Percentiles rank a stretch among this genome's conserved stretches.
Conservation (phyloP, 768 basidiomycete species). For the Gyrodon lividus region DNA sequence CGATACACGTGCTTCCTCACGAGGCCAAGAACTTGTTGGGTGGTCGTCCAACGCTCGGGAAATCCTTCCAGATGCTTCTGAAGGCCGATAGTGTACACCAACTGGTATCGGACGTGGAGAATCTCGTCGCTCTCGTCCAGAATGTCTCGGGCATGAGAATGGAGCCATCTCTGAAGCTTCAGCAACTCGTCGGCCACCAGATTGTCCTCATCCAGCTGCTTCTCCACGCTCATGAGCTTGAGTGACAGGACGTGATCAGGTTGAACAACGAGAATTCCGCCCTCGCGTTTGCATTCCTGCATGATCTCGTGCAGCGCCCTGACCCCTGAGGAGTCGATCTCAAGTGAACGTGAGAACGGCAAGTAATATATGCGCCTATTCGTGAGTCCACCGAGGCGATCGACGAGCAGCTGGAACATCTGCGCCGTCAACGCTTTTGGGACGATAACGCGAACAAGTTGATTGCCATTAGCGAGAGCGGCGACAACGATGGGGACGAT, state of each 20-base stretch:
- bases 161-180: slow-evolving; percentile 25
- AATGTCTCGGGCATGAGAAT: slow-evolving; percentile 26
- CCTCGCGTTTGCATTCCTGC: slow-evolving; percentile 35
- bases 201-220: slow-evolving; percentile 10
- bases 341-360: slow-evolving; percentile 47
- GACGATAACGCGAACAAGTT: slow-evolving; percentile 48
- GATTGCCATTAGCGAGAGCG: slow-evolving; percentile 41
- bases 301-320: slow-evolving; percentile 33
- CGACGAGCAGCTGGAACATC: slow-evolving; percentile 49
- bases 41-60: slow-evolving; percentile 36
- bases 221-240: slow-evolving; percentile 45
- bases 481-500: slow-evolving; percentile 45
- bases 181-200: slow-evolving; percentile 21
- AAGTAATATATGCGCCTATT: slow-evolving; percentile 49
- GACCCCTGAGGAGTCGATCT: slow-evolving; percentile 17
- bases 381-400: slow-evolving; percentile 42
- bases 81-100: slow-evolving; percentile 37
- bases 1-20: slow-evolving; percentile 16
- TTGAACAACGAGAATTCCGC: slow-evolving; percentile 48
- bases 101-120: slow-evolving; percentile 36
- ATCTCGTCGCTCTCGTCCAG: slow-evolving; percentile 33
- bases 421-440: slow-evolving; percentile 46
- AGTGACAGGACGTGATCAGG: slow-evolving; percentile 57
- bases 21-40: slow-evolving; percentile 30
- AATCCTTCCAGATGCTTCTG: slow-evolving; percentile 28